These are phyloP conservation scores for Russula brevipes DNA, from an alignment of 768 basidiomycete genomes.

Conservation along the genomic window DNA sequence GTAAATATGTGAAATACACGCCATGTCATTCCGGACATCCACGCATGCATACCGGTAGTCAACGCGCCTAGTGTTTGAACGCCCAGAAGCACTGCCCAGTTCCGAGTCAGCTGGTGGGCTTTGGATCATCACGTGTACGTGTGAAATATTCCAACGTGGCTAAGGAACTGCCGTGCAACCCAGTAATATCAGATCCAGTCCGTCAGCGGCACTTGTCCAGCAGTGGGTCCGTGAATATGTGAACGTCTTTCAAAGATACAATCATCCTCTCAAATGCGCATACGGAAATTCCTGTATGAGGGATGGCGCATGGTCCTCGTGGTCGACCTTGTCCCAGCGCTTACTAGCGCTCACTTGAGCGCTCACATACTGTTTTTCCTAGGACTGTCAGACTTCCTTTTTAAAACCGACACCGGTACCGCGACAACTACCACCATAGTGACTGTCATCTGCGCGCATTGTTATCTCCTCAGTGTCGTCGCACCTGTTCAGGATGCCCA, in stretches of 20 bases:
- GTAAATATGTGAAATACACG: too few species aligned
- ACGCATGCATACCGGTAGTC: too few species aligned
- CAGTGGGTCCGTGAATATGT: not conserved
- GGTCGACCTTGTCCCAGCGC: conserved; percentile 41
- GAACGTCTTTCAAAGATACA: conserved; percentile 25
- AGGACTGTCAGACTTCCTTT: conserved; percentile 43
- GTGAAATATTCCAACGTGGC: too few species aligned
- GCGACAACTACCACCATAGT: conserved; percentile 6
- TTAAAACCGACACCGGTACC: conserved; percentile 27
- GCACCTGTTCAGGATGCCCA: conserved; percentile 14
- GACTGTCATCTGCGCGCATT: conserved; percentile 6
- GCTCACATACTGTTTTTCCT: conserved; percentile 44
- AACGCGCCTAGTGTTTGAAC: too few species aligned
- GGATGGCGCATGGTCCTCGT: conserved; percentile 40
- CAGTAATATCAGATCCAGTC: conserved; percentile 33
- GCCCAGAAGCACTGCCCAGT: too few species aligned
- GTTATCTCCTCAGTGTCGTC: conserved; percentile 21
- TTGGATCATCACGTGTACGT: too few species aligned
- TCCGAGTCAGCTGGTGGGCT: too few species aligned
- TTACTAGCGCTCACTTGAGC: conserved; percentile 39
- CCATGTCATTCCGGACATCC: too few species aligned
- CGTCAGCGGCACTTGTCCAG: conserved; percentile 40
- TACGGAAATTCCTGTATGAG: conserved; percentile 36
- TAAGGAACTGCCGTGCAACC: too few species aligned
- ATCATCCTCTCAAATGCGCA: conserved; percentile 33